Conservation (phyloP, 108 stramenopile species). For the Cyclotella sp. region DNA sequence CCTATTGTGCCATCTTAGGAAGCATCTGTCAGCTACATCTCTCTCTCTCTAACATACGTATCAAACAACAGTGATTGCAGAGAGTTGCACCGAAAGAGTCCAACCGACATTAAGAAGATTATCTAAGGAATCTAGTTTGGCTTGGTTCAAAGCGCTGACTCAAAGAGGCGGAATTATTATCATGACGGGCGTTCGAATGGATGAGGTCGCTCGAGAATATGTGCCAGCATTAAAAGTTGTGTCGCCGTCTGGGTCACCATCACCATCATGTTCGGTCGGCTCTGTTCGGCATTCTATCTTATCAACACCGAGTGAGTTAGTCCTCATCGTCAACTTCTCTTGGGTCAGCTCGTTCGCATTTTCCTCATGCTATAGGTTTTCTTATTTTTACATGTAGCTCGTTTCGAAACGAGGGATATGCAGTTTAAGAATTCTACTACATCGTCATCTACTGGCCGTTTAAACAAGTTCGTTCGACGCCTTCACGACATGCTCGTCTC, state of each 20-base stretch:
- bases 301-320: background rate
- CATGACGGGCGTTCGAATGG: conserved; percentile 7
- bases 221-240: background rate
- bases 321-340: background rate
- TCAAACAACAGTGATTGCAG: no score
- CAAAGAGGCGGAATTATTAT: background rate
- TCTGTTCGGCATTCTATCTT: background rate
- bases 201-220: background rate
- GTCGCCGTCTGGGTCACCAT: conserved; percentile 5
- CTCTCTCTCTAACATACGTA: no score
- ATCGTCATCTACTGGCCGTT: conserved; percentile 33
- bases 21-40: no score
- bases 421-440: background rate
- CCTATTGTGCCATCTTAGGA: no score
- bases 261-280: background rate
- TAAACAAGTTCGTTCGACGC: conserved; percentile 88
- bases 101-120: background rate
- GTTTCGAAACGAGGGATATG: background rate
- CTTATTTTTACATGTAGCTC: background rate
- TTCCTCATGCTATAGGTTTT: background rate
- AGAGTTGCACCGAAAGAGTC: background rate
- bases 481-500: conserved; percentile 79
- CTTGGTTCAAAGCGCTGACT: background rate
- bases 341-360: background rate
- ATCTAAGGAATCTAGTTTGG: background rate